Base-by-base conservation (phyloP, 2,329 filamentous ascomycete species). In the Periconia sp. region DNA sequence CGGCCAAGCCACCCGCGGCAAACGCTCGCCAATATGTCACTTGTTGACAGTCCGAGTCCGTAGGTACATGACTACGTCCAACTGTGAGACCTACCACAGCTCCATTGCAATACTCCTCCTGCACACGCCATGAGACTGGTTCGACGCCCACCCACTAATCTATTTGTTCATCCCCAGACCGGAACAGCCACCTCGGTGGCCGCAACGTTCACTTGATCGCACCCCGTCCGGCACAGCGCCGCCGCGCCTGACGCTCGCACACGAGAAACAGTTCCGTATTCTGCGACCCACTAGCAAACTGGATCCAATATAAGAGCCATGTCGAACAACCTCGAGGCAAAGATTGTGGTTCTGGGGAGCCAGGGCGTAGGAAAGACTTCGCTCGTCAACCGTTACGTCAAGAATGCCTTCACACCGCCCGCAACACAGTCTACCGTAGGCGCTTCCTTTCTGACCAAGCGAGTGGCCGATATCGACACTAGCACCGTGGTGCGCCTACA, bases 401-500 rank as follows among this genome's bases (percentile, higher is more conserved):
- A 87, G 53, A 86, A 86, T 64, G 76, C 81, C 45, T 89, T 88
- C 70, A 81, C 83, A 52, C 85, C 85, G 5, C 72, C 72, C 12
- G 70, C 69, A 17, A 75, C 74, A 11, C 72, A 73, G 43, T 75
- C 73, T 7, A 78, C 76, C 11, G 71, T 78, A 48, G 76, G 76
- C 50, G 76, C 76, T 61, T 75, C 76, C 18, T 78, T 80, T 50
- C 70, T 91, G 31, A 85, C 88, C 19, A 83, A 87, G 48, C 73
- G 89, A 29, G 80, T 87, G 12, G 67, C 76, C 37, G 92, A 96
- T 71, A 84, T 83, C 49, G 89, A 96, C 66, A 89, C 87, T 16
- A 89, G 92, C 60, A 94, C 90, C 1, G 79, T 88, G 17, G 90
- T 96, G 24, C 84, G 92, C n/a, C 78, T 96, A 25, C 92, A 96